Base-by-base conservation (phyloP, 2,329 filamentous ascomycete species). In the Dothistroma pini region DNA sequence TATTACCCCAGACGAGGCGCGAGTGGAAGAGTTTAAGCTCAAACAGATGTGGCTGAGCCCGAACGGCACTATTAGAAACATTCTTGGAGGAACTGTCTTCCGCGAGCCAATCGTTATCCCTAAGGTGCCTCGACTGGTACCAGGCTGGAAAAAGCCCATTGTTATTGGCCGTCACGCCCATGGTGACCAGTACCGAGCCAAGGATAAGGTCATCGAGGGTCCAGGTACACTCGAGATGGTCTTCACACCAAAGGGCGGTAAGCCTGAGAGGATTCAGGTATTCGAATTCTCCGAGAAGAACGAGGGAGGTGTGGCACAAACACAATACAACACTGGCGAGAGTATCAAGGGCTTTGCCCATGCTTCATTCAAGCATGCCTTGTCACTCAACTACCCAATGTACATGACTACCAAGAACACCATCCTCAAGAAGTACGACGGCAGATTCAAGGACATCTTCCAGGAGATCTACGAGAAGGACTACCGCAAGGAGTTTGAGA, bases 391-490 rank as follows among this genome's bases (percentile, higher is more conserved):
- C 66, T 82, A 96, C 68, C 95, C 95, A n/a, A 83, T 99, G 73
- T 99, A 97, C 84, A 96, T 97, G 93, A 96, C 91, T 85, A 99
- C 95, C 79, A 99, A 99, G 89, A 97, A 97, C 85, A 99, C 95
- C 70, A 99, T 99, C 72, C 83, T 99, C 70, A 99, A 99, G 85
- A 93, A 93, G 79, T 99, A 99, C 80, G 95, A 99, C 75, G 95
- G 95, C 57, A 86, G 90, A 72, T 99, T 99, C 86, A 97, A 97
- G 88, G 95, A 99, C 75, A 96, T 97, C 78, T 99, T 99, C 87
- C 90, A 99, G 84, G 90, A 96, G 74, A 86, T 97, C 72, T 99
- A 93, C 80, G 91, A 97, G 66, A 84, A 83, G 62, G 81, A 88
- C 71, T 99, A 97, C 84, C 89, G 90, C 84, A 84, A 86, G 76